A percentile compares a stretch with the other conserved stretches of the same genome.
Evolutionary conservation across 1,139 yeast species (phyloP).

Genomic region (Kurtzmaniella quercitrusa): DNA sequence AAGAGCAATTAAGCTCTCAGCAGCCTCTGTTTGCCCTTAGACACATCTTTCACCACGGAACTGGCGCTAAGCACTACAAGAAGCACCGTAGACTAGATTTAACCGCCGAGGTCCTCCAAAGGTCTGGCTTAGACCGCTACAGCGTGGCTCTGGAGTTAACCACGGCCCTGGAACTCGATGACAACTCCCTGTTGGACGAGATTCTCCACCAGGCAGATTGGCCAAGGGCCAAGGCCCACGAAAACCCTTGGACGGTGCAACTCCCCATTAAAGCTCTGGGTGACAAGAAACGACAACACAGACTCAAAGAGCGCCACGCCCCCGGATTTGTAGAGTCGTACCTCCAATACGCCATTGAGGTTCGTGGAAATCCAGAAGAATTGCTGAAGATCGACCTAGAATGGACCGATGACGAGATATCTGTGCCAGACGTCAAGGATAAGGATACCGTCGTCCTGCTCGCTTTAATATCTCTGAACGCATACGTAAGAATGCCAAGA

Average conservation of each 20-base stretch:
- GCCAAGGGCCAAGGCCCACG: constrained; percentile 30
- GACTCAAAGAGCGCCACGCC: constrained; percentile 53
- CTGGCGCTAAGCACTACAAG: constrained; percentile 29
- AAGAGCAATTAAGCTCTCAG: no score
- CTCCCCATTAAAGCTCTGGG: constrained; percentile 21
- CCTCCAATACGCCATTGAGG: constrained; percentile 49
- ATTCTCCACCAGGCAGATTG: constrained; percentile 31
- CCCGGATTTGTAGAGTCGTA: constrained; percentile 67
- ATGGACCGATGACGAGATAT: constrained; percentile 48
- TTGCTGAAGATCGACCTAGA: constrained; percentile 45
- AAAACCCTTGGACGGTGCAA: constrained; percentile 42
- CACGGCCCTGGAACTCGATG: constrained; percentile 2
- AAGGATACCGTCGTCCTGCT: constrained; percentile 66
- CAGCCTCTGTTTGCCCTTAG: constrained; percentile 25
- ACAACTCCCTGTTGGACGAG: constrained; percentile 11
- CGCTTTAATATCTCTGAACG: constrained; percentile 87
- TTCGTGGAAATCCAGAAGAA: constrained; percentile 39
- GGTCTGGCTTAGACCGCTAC: constrained; percentile 13
- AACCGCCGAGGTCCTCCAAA: constrained; percentile 30
- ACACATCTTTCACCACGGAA: constrained; percentile 53
- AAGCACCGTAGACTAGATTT: constrained; percentile 45
- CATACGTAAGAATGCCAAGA: constrained; percentile 75
- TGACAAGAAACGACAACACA: constrained; percentile 24
- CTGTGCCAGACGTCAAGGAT: constrained; percentile 73
- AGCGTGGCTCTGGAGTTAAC: neutral